Conservation (phyloP, 441 rosid genomes). For the Sinapis alba region DNA sequence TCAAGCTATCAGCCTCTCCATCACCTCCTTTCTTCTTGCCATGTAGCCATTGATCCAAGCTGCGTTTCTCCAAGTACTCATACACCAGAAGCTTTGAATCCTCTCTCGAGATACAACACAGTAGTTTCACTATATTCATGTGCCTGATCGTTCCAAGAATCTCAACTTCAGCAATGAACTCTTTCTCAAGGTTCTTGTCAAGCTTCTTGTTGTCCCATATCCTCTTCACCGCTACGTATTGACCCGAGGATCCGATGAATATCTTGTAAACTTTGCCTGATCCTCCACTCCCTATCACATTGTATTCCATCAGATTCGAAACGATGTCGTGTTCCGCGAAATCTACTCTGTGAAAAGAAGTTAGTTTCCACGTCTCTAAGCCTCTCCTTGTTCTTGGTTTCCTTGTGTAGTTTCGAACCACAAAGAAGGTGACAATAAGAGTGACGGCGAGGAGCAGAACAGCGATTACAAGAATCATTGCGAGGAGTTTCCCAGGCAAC, state of each 20-base stretch:
- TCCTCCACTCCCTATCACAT: slow-evolving; percentile 83
- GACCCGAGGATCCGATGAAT: slow-evolving; percentile 39
- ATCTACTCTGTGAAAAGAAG: slow-evolving; percentile 72
- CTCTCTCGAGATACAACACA: slow-evolving; percentile 84
- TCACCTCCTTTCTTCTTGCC: slow-evolving; percentile 41
- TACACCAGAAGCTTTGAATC: slow-evolving; percentile 88
- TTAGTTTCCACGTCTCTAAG: slow-evolving; percentile 74
- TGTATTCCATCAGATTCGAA: slow-evolving; percentile 63
- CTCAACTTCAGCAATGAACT: slow-evolving; percentile 77
- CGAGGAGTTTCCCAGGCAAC: slow-evolving; percentile 50
- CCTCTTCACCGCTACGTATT: slow-evolving; percentile 83
- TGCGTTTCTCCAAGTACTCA: slow-evolving; percentile 84
- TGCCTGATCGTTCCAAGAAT: slow-evolving; percentile 78
- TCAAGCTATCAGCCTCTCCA: slow-evolving; percentile 35
- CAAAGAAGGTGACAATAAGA: slow-evolving; percentile 39
- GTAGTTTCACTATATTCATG: slow-evolving; percentile 75
- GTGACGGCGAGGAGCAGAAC: slow-evolving; percentile 38
- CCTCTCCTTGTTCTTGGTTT: slow-evolving; percentile 37
- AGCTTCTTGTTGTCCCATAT: slow-evolving; percentile 60
- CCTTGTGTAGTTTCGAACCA: slow-evolving; percentile 47
- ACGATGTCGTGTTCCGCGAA: slow-evolving; percentile 64
- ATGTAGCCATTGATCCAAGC: slow-evolving; percentile 89
- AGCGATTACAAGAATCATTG: slow-evolving; percentile 48
- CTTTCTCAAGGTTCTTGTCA: slow-evolving; percentile 67
- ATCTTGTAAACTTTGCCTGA: slow-evolving; percentile 84